Evolutionary conservation across 805 yeast species (phyloP), one percentile per base, ranked within the genome.

Genomic region (Cyberlindnera samutprakarnensis): DNA sequence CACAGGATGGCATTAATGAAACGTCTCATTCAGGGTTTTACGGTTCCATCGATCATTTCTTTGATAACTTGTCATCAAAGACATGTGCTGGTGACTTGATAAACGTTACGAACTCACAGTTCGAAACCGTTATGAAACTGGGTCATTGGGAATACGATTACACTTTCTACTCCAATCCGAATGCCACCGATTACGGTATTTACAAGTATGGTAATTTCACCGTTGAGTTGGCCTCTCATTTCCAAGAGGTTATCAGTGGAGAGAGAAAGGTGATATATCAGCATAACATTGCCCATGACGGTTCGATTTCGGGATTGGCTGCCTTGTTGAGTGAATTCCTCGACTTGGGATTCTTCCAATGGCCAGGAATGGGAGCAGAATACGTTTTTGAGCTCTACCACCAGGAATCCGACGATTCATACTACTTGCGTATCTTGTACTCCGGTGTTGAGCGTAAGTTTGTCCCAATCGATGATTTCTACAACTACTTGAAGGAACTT

Each of bases 341-440:
- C 5, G 38, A 41, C 12, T 44, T 59, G 16, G 43, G 45, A 13
- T 36, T 37, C 14, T 53, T 64, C 36, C 53, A 65, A 41, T 64
- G 70, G 70, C 70, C 70, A 11, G 70, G 68, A 6, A 63, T 64
- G 68, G 70, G 68, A n/a, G 41, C 69, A 17, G 64, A 64, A 31
- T 44, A 61, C 21, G 56, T 57, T 2, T 56, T 63, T 37, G 68
- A 64, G 41, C 35, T 64, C 6, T 64, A 64, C 51, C 48, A 54
- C 51, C 47, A 54, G 7, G 30, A 31, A 12, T 44, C 44, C 25
- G 37, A 37, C 18, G 44, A 45, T 9, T 37, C 52, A 39, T 53
- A 46, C 37, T 27, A 19, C 23, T 35, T 64, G 24, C 56, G 69
- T 38, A 58, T 58, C 14, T 43, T 64, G 16, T 64, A 62, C 41